phyloP scores from a whole-genome alignment of 2,329 filamentous ascomycete species.

The Blumeriella jaapii region DNA sequence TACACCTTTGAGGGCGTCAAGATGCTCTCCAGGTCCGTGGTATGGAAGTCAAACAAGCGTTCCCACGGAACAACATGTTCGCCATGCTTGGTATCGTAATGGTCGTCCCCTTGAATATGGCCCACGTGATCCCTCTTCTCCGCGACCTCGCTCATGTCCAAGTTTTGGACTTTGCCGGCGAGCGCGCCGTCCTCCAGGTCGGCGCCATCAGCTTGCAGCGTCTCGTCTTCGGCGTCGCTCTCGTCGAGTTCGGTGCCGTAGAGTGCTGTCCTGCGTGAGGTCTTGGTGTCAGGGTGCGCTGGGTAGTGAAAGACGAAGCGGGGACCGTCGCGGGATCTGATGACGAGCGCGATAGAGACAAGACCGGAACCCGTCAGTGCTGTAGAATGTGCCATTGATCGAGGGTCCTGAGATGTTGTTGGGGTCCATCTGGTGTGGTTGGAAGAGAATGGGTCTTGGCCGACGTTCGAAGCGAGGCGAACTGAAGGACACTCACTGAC shows the following conservation, averaged over 20 bases:
- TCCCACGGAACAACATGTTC: constrained; percentile 57
- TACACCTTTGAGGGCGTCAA: constrained; percentile 64
- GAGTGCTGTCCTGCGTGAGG: constrained; percentile 21
- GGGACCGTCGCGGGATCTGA: constrained; percentile 61
- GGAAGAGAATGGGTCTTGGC: no score
- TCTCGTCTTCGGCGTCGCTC: constrained; percentile 11
- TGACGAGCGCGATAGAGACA: constrained; percentile 24
- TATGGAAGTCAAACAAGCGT: constrained; percentile 59
- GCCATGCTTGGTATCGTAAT: constrained; percentile 43
- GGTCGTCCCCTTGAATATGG: constrained; percentile 25
- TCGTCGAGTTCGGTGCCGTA: constrained; percentile 27
- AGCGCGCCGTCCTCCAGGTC: constrained; percentile 40
- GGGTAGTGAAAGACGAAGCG: constrained; percentile 83
- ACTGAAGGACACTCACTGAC: no score
- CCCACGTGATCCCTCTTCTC: constrained; percentile 19
- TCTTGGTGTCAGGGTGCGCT: constrained; percentile 36
- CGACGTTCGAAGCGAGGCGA: no score
- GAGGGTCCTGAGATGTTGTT: no score
- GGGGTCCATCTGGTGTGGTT: no score
- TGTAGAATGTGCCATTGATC: constrained; percentile 3
- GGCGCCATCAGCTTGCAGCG: constrained; percentile 27
- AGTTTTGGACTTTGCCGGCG: constrained; percentile 19
- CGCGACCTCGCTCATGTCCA: constrained; percentile 12
- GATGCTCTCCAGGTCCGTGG: constrained; percentile 69
- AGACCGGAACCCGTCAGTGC: constrained; percentile 37